Percentiles rank a stretch among this genome's conserved stretches.
These are phyloP conservation scores for Ophiocordyceps sinensis DNA, from an alignment of 2,329 filamentous ascomycete genomes.

Conservation along the genomic window DNA sequence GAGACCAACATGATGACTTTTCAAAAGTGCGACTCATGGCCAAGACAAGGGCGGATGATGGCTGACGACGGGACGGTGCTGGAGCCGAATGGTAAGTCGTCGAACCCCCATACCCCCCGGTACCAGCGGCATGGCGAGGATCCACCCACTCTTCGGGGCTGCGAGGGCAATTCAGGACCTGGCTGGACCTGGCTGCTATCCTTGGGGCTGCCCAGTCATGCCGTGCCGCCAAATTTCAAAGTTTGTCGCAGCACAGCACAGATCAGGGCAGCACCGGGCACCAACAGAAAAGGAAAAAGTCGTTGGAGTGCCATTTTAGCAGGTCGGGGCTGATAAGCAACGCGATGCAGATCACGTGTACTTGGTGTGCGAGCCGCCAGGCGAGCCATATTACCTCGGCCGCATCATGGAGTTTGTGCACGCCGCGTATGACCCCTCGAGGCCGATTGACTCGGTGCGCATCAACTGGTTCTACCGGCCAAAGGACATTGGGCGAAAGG, in stretches of 20 bases:
- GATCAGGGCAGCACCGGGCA: not conserved
- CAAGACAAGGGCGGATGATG: conserved; percentile 64
- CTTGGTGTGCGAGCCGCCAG: conserved; percentile 90
- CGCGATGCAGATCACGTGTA: conserved; percentile 60
- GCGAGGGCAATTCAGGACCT: not conserved
- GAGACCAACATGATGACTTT: conserved; percentile 87
- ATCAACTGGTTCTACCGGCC: conserved; percentile 99
- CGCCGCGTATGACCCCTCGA: conserved; percentile 54
- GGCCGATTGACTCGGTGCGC: conserved; percentile 71
- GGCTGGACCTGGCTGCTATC: no score
- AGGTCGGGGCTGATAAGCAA: conserved; percentile 17
- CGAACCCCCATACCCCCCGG: not conserved
- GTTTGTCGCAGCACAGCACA: not conserved
- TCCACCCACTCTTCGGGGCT: conserved; percentile 2
- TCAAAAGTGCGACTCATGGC: conserved; percentile 50
- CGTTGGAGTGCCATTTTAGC: not conserved
- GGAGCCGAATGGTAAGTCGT: conserved; percentile 64
- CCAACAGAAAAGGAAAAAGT: not conserved
- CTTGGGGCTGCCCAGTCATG: not conserved
- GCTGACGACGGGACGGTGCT: conserved; percentile 85
- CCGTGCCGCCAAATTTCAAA: not conserved
- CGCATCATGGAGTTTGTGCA: conserved; percentile 98
- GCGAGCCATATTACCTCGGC: conserved; percentile 93
- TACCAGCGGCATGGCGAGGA: conserved; percentile 3
- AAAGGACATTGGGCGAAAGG: conserved; percentile 86